These are phyloP conservation scores for Malus sieversii DNA, from an alignment of 306 rosid species.

Conservation along the genomic window DNA sequence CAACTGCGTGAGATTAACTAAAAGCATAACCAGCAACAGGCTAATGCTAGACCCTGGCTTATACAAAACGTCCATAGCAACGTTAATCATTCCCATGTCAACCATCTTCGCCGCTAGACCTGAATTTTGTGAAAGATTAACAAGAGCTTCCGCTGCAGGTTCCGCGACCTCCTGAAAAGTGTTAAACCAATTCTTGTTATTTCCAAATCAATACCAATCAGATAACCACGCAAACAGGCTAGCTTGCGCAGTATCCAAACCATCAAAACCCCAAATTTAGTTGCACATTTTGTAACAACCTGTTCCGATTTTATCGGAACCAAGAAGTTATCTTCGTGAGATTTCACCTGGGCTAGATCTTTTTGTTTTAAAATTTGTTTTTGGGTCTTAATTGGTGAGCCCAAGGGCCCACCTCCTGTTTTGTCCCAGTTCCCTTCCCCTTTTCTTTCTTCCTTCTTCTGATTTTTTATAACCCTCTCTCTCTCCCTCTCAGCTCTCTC, in stretches of 20 bases:
- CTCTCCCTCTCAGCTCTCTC: too few relatives aligned
- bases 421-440: too few relatives aligned
- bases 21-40: slow-evolving; percentile 76
- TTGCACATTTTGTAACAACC: too few relatives aligned
- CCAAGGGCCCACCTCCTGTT: too few relatives aligned
- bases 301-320: too few relatives aligned
- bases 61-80: slow-evolving; percentile 61
- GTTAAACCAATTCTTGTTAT: not conserved
- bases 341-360: too few relatives aligned
- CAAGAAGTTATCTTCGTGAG: too few relatives aligned
- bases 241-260: not conserved
- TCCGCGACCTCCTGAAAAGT: slow-evolving; percentile 76
- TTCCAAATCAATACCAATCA: not conserved
- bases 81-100: slow-evolving; percentile 43
- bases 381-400: too few relatives aligned
- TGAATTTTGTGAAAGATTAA: slow-evolving; percentile 73
- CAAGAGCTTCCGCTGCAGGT: slow-evolving; percentile 80
- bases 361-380: too few relatives aligned
- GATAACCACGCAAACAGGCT: not conserved
- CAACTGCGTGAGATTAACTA: slow-evolving; percentile 80
- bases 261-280: not conserved
- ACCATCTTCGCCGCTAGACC: slow-evolving; percentile 61
- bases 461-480: too few relatives aligned
- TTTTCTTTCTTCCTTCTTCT: too few relatives aligned
- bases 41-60: slow-evolving; percentile 50